Evolutionary conservation across 2,329 filamentous ascomycete species (phyloP).

Genomic region (Cordyceps militaris): DNA sequence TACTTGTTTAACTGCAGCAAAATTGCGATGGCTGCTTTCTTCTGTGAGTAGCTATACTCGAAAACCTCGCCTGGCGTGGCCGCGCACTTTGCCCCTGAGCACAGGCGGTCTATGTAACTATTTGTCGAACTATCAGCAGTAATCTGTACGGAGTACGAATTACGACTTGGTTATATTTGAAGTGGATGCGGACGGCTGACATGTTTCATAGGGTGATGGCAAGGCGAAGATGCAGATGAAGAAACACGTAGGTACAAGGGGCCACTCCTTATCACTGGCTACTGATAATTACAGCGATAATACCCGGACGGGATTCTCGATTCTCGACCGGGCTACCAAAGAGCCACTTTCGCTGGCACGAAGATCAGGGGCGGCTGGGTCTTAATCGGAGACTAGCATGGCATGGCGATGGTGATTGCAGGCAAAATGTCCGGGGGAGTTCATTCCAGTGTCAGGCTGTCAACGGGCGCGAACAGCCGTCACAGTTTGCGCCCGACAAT

Average conservation of each 20-base stretch:
- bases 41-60: too few species aligned
- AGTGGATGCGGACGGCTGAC: background rate
- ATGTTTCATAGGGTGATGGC: background rate
- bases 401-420: too few species aligned
- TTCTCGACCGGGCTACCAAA: background rate
- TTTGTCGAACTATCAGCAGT: too few species aligned
- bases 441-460: background rate
- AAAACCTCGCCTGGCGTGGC: too few species aligned
- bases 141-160: background rate
- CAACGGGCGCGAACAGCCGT: background rate
- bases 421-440: background rate
- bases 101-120: too few species aligned
- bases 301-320: background rate
- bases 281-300: too few species aligned
- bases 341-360: background rate
- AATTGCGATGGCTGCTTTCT: too few species aligned
- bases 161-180: background rate
- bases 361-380: background rate
- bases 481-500: too few species aligned
- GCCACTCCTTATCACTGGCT: background rate
- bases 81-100: background rate
- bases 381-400: background rate
- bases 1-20: too few species aligned
- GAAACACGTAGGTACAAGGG: background rate
- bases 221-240: background rate